Conservation (phyloP, 1,284 basidiomycete species). For the Prillingera fragicola region DNA sequence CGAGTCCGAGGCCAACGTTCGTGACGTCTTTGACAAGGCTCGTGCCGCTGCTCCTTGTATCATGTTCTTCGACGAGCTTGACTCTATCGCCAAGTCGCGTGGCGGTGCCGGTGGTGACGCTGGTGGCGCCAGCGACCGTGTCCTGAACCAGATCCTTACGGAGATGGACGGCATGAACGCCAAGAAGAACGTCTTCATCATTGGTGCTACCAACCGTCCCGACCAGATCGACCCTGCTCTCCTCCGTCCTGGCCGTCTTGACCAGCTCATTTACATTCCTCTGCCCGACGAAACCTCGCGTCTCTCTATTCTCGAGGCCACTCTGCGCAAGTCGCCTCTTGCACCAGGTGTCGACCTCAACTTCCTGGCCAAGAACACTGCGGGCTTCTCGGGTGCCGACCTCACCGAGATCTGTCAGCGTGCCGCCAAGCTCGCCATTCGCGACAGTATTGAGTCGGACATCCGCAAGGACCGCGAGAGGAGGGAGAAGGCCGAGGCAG, state of each 20-base stretch:
- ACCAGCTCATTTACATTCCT: slow-evolving; percentile 89
- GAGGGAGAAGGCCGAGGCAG: slow-evolving; percentile 70
- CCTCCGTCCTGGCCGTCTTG: slow-evolving; percentile 95
- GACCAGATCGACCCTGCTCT: slow-evolving; percentile 97
- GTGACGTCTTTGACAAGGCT: slow-evolving; percentile 99
- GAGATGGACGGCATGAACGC: slow-evolving; percentile 99
- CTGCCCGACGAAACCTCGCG: slow-evolving; percentile 90
- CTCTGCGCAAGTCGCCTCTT: slow-evolving; percentile 88
- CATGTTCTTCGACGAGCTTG: slow-evolving; percentile 99
- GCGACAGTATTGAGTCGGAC: slow-evolving; percentile 90
- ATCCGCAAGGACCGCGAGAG: slow-evolving; percentile 74
- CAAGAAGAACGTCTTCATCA: slow-evolving; percentile 99
- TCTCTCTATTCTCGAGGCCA: slow-evolving; percentile 82
- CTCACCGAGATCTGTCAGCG: slow-evolving; percentile 98
- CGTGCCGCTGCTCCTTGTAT: slow-evolving; percentile 97
- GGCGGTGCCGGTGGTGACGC: slow-evolving; percentile 70
- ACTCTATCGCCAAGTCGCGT: slow-evolving; percentile 96
- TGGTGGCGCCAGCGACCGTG: slow-evolving; percentile 94
- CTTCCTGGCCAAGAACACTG: slow-evolving; percentile 89
- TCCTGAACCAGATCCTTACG: slow-evolving; percentile 93
- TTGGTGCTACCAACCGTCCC: slow-evolving; percentile 97
- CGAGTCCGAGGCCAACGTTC: slow-evolving; percentile 98
- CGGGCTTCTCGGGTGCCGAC: slow-evolving; percentile 99
- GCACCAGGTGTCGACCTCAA: slow-evolving; percentile 75
- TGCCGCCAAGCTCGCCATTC: slow-evolving; percentile 81